phyloP scores from a whole-genome alignment of 495 filamentous ascomycete genomes.

The Lasiosphaeria hispida region DNA sequence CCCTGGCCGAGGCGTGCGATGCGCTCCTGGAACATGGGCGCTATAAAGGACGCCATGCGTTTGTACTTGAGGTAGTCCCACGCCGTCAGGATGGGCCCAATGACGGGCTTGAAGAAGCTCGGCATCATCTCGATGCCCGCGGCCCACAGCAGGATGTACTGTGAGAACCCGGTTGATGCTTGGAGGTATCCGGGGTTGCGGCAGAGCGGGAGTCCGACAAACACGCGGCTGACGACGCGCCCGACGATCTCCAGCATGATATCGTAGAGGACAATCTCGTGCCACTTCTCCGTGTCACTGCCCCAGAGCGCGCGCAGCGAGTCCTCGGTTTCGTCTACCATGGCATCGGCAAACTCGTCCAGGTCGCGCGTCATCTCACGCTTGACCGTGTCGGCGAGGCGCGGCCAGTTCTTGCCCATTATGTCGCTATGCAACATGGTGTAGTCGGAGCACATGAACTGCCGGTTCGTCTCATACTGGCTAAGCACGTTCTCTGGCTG shows the following conservation, averaged over 20 bases:
- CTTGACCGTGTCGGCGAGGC: constrained; percentile 34
- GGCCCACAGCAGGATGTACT: constrained; percentile 34
- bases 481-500: constrained; percentile 40
- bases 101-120: constrained; percentile 33
- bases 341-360: constrained; percentile 28
- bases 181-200: constrained; percentile 43
- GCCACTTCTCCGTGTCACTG: constrained; percentile 35
- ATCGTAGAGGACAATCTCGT: constrained; percentile 38
- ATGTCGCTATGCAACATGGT: constrained; percentile 36
- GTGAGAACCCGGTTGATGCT: constrained; percentile 37
- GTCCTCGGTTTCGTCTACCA: constrained; percentile 39
- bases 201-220: constrained; percentile 46
- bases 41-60: constrained; percentile 26
- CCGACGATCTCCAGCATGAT: constrained; percentile 41
- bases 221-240: constrained; percentile 42
- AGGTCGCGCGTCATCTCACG: constrained; percentile 37
- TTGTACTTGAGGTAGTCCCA: constrained; percentile 32
- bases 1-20: constrained; percentile 1
- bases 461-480: constrained; percentile 35
- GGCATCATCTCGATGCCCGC: constrained; percentile 39
- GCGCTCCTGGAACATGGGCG: constrained; percentile 33
- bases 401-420: constrained; percentile 23
- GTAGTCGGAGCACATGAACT: constrained; percentile 37
- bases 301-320: constrained; percentile 38
- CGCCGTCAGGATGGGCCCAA: constrained; percentile 30